A percentile compares a stretch with the other conserved stretches of the same genome.
These are phyloP conservation scores for Berkeleyomyces rouxiae DNA, from an alignment of 2,329 filamentous ascomycete genomes.

Conservation along the genomic window DNA sequence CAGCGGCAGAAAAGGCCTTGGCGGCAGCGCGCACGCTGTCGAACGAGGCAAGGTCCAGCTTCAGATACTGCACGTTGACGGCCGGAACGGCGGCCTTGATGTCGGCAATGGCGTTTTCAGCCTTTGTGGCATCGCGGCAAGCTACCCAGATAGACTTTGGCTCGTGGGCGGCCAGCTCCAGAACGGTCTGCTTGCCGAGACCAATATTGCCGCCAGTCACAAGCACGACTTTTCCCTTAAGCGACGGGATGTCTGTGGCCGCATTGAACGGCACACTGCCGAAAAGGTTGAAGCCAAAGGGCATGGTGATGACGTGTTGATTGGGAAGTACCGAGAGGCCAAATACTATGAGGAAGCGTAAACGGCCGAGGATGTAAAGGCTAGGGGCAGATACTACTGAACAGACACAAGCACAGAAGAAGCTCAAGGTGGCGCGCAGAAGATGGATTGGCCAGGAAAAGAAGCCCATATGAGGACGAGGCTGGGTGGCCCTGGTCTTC, in stretches of 20 bases:
- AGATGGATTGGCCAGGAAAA: neutral
- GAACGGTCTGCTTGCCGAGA: constrained; percentile 24
- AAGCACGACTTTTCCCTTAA: constrained; percentile 30
- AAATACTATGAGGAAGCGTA: constrained; percentile 5
- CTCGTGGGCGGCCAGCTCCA: constrained; percentile 24
- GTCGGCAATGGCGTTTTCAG: constrained; percentile 17
- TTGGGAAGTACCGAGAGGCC: constrained; percentile 7
- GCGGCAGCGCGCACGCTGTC: constrained; percentile 24
- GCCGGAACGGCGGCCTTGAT: constrained; percentile 9
- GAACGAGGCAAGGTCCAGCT: constrained; percentile 25
- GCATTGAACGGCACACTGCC: constrained; percentile 20
- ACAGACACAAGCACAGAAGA: neutral
- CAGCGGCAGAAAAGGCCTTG: constrained; percentile 19
- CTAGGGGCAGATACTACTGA: neutral
- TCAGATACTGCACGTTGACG: constrained; percentile 18
- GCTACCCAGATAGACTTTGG: constrained; percentile 29
- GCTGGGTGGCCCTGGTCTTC: neutral
- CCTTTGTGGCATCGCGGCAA: constrained; percentile 27
- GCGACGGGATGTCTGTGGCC: constrained; percentile 26
- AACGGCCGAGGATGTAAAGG: neutral
- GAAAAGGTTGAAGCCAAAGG: constrained; percentile 12
- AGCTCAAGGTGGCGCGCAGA: neutral
- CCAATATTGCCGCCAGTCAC: constrained; percentile 28
- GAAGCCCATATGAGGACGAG: neutral
- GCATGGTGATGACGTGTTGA: constrained; percentile 9